Evolutionary conservation across 1,284 basidiomycete genomes (phyloP).

Genomic region (Ceratorhiza oryzae-sativae): DNA sequence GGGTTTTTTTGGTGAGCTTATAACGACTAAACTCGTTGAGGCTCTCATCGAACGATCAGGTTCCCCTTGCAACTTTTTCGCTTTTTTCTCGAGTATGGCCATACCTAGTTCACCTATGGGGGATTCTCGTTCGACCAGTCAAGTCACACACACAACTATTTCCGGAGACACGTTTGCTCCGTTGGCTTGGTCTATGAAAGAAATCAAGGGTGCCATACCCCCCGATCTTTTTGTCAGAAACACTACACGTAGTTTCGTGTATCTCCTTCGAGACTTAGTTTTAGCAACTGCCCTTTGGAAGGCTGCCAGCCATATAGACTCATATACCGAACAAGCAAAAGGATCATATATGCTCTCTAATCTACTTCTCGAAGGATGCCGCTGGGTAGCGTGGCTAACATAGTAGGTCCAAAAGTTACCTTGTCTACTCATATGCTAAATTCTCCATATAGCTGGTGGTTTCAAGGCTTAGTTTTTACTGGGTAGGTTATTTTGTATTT

Average conservation of each 20-base stretch:
- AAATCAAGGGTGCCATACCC: slow-evolving; percentile 64
- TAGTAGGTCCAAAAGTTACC: neutral
- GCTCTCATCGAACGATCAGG: neutral
- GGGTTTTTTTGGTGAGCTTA: neutral
- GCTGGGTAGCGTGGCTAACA: slow-evolving; percentile 55
- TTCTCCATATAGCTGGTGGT: slow-evolving; percentile 60
- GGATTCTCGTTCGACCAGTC: neutral
- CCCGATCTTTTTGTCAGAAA: slow-evolving; percentile 56
- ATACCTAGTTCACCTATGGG: neutral
- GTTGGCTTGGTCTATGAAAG: slow-evolving; percentile 53
- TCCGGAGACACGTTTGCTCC: neutral
- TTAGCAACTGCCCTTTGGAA: slow-evolving; percentile 58
- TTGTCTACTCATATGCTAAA: neutral
- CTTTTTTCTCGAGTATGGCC: neutral
- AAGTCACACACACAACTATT: neutral
- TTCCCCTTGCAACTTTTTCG: neutral
- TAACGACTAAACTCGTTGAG: neutral
- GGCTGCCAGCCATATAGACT: slow-evolving; percentile 58
- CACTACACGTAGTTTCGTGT: slow-evolving; percentile 52
- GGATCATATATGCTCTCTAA: slow-evolving; percentile 43
- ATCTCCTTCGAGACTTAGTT: slow-evolving; percentile 58
- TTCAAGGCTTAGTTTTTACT: slow-evolving; percentile 62
- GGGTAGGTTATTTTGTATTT: neutral
- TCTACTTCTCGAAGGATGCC: slow-evolving; percentile 52
- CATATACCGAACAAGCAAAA: slow-evolving; percentile 49